These are phyloP conservation scores for Diaporthe vaccinii DNA, from an alignment of 2,329 filamentous ascomycete genomes.

Conservation along the genomic window DNA sequence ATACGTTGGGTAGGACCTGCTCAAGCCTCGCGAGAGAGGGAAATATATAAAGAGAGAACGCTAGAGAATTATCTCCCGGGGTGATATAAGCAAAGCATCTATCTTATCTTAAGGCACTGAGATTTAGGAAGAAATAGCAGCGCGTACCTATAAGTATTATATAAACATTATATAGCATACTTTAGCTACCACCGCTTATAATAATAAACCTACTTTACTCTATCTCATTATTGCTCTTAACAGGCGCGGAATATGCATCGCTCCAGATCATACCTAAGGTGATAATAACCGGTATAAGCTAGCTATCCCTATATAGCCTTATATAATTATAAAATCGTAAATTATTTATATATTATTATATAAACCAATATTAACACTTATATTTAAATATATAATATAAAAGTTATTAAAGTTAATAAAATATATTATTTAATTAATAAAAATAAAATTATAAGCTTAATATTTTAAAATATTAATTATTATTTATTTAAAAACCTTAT, in stretches of 20 bases:
- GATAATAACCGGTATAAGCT: conserved; percentile 47
- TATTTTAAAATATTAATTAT: too few species aligned
- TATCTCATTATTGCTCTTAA: conserved; percentile 44
- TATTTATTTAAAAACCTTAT: too few species aligned
- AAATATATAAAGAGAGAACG: background rate
- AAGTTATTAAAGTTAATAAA: too few species aligned
- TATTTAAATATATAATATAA: too few species aligned
- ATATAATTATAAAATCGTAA: background rate
- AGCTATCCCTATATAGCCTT: background rate
- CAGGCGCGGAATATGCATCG: conserved; percentile 45
- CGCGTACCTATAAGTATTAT: background rate
- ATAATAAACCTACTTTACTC: conserved; percentile 39
- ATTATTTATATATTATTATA: too few species aligned
- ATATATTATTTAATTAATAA: too few species aligned
- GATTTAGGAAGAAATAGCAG: background rate
- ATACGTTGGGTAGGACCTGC: conserved; percentile 10
- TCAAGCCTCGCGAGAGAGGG: background rate
- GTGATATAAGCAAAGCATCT: background rate
- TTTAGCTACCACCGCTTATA: background rate
- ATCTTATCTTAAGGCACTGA: background rate
- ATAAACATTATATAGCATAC: background rate
- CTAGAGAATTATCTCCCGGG: conserved; percentile 3
- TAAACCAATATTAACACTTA: too few species aligned
- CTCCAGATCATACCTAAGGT: conserved; percentile 49
- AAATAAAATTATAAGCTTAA: too few species aligned